Evolutionary conservation across 2,329 filamentous ascomycete species (phyloP), one percentile per base, ranked within the genome.

Genomic region (Calycina herbarum): DNA sequence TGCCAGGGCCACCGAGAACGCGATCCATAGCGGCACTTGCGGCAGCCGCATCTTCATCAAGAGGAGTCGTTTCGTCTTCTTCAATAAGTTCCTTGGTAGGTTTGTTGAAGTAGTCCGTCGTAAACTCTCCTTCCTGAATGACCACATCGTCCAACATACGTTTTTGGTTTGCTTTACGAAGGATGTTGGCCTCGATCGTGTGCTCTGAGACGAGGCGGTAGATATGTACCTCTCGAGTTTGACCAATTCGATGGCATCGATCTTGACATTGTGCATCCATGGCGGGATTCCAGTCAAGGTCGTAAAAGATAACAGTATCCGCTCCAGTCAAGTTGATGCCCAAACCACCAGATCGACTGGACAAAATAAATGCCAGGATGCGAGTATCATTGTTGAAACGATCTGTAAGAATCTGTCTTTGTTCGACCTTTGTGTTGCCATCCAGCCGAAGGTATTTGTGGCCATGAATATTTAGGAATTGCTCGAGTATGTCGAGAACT

Each of bases 241-340:
- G 95, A 1, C 95, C 95, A 71, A 99, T 99, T 70, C 95, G 92
- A 79, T 99, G 95, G 73, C 93, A 96, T 73, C 95, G 88, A 77
- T 99, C 96, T 79, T 99, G 96, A 74, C 95, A 99, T 78, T 99
- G 95, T 78, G 97, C 97, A 81, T 99, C 95, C 95, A 99, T 99
- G 61, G 96, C 95, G 0, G 95, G 95, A 74, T 99, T 99, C 96
- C 96, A 99, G 77, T 99, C 95, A 66, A 98, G 89, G 75, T 99
- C 95, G 79, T 98, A 99, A 78, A 99, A 99, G 71, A 99, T 97
- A 73, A 99, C 95, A 0, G 94, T 97, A 77, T 98, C 95, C 5
- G 95, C 95, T 59, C 95, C 95, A 0, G 94, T 98, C 56, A 99
- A 83, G 73, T 99, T 99, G 81, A 99, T 96, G 65, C 95, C 95